phyloP scores from a whole-genome alignment of 768 basidiomycete genomes.

The Lepiota venenata region DNA sequence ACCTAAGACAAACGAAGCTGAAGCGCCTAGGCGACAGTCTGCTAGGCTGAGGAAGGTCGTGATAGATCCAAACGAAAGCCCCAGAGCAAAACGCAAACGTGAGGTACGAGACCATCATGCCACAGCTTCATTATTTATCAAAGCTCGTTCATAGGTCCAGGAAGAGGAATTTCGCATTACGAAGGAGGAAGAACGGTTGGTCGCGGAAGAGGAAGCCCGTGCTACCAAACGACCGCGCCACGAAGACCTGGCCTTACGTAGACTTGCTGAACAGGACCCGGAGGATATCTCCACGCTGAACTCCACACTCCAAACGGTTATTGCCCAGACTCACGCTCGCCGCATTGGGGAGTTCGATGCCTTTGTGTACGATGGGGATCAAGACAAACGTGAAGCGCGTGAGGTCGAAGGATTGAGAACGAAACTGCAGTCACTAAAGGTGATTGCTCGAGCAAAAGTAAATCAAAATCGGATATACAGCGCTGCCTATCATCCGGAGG shows the following conservation, averaged over 20 bases:
- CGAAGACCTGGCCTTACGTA: conserved; percentile 57
- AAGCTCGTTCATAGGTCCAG: conserved; percentile 35
- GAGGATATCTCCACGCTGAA: conserved; percentile 45
- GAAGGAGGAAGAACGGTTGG: conserved; percentile 60
- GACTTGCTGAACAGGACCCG: conserved; percentile 46
- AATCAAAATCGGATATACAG: conserved; percentile 73
- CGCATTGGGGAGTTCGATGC: conserved; percentile 45
- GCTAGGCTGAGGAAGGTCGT: conserved; percentile 50
- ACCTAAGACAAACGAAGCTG: conserved; percentile 37
- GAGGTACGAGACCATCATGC: conserved; percentile 40
- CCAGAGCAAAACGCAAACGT: conserved; percentile 60
- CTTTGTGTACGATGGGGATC: conserved; percentile 46
- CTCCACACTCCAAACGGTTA: conserved; percentile 35
- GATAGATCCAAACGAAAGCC: conserved; percentile 61
- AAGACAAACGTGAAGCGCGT: conserved; percentile 40
- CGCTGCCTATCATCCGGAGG: conserved; percentile 78
- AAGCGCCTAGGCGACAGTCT: conserved; percentile 63
- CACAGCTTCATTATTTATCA: not conserved
- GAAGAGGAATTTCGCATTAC: conserved; percentile 44
- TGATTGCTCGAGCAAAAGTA: conserved; percentile 80
- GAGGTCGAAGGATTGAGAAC: conserved; percentile 53
- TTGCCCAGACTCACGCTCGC: conserved; percentile 35
- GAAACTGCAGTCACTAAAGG: conserved; percentile 50
- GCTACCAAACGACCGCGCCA: conserved; percentile 67
- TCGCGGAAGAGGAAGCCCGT: conserved; percentile 59